Base-by-base conservation (phyloP, 2,329 filamentous ascomycete genomes). In the Fusarium nurragi region DNA sequence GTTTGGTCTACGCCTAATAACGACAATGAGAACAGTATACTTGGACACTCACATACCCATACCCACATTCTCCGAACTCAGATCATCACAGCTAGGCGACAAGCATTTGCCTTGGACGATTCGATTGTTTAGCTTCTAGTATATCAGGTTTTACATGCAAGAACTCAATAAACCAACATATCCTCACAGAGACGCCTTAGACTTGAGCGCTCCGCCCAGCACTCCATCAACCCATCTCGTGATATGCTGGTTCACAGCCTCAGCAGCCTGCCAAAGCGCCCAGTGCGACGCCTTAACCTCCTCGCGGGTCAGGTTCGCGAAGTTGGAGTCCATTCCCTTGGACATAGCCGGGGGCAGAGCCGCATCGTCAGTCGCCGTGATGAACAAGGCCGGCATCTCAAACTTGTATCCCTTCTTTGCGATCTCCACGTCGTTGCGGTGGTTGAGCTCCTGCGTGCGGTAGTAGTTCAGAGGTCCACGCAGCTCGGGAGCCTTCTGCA, bases 391-490 rank as follows among this genome's bases (percentile, higher is more conserved):
- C 0, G 93, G 92, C 71, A 87, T 80, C 43, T 82, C 77, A 49
- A 91, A 81, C 72, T 81, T 61, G 16, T 60, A 52, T 30, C 64
- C 87, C 71, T 88, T 88, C 60, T 85, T 80, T 49, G 87, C 81
- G 37, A 91, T 79, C 38, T 81, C 75, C 44, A 76, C 67, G 73
- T 97, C 95, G 64, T 97, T 92, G 37, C 92, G 85, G 74, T 83
- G 91, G 77, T 97, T 97, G 64, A 89, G 76, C 75, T 86, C 80
- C 19, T 86, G 82, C 4, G 86, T 90, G 39, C 93, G 88, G 79
- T 99, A 99, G 92, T 93, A 97, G 78, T 94, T 95, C 60, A 93
- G 81, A 16, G 93, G 92, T 1, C 93, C 93, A 65, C 89, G 86
- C 66, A 98, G 77, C 41, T 93, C 92, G 7, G 74, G 75, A 10